Base-by-base conservation (phyloP, 2,329 filamentous ascomycete genomes). In the Xylaria arbuscula region DNA sequence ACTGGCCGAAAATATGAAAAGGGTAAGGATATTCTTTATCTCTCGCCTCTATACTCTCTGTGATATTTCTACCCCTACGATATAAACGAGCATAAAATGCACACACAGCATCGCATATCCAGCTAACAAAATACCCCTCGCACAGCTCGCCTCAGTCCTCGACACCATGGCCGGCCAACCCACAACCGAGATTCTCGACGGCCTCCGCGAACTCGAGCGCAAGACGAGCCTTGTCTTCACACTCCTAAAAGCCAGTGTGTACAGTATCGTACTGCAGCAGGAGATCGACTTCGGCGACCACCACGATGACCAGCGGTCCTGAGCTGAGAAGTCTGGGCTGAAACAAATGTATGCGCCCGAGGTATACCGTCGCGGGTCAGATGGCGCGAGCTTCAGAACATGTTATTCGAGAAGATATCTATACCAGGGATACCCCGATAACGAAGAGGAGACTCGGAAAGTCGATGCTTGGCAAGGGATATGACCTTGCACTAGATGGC, bases 221-320 rank as follows among this genome's bases (percentile, higher is more conserved):
- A 98, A 98, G 85, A 98, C 95, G 51, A 94, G 93, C 73, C 85
- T 97, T 63, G 95, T 98, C 24, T 98, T 97, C 81, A 99, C 96
- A 70, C 82, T 98, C 78, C 87, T 99, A 78, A 99, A 99, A 84
- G 95, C 96, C 19, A 98, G 95, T 80, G 96, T 99, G 72, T 99
- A 99, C 83, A 97, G 93, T 78, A 99, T 99, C 83, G 94, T 99
- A 70, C 81, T 99, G 83, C 95, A 99, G 87, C 95, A 98, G 86
- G 93, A 98, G 87, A 93, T 97, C 76, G 90, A 91, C 71, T 92
- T 90, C 81, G 92, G 88, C 57, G 85, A 85, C 73, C 81, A 69
- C 42, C 74, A 78, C 38, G 77, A 78, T 48, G 73, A 74, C 58
- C 68, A 77, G 68, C 73, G 76, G 47, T 62, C 48, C 19, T 62